Evolutionary conservation across 306 rosid species (phyloP).

Genomic region (Rosa lucieae): DNA sequence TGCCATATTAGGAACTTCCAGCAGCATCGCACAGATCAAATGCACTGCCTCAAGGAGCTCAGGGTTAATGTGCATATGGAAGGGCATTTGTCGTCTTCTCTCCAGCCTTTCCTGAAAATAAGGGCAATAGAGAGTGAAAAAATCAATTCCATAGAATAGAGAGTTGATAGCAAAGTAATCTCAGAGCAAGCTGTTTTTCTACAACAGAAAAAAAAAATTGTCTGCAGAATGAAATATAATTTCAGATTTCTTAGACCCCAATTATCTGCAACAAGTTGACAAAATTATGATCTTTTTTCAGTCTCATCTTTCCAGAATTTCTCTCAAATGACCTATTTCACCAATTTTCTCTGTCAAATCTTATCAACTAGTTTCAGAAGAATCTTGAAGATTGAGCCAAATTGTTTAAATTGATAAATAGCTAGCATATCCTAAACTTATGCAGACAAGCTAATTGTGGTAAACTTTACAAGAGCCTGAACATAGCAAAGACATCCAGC

Average conservation of each 20-base stretch:
- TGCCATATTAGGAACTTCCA: conserved; percentile 94
- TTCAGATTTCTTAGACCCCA: background rate
- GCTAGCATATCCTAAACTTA: background rate
- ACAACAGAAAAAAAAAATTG: background rate
- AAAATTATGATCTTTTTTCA: background rate
- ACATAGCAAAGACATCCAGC: background rate
- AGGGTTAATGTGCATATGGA: conserved; percentile 95
- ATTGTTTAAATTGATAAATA: background rate
- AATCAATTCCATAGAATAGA: background rate
- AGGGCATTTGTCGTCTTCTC: conserved; percentile 96
- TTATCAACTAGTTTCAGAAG: background rate
- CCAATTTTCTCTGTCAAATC: background rate
- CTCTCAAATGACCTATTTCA: background rate
- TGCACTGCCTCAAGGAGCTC: conserved; percentile 91
- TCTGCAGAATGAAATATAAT: background rate
- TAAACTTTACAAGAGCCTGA: background rate
- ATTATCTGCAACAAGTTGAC: background rate
- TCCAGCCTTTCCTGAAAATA: conserved; percentile 83
- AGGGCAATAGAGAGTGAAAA: background rate
- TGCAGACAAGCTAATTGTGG: background rate
- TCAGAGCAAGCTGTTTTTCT: background rate
- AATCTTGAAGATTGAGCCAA: background rate
- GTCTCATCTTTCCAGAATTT: background rate
- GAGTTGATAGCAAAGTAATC: background rate
- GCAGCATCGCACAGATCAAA: conserved; percentile 85